A percentile compares a stretch with the other conserved stretches of the same genome.
Conservation (phyloP, 805 yeast genomes). For the Candida stauntonica region DNA sequence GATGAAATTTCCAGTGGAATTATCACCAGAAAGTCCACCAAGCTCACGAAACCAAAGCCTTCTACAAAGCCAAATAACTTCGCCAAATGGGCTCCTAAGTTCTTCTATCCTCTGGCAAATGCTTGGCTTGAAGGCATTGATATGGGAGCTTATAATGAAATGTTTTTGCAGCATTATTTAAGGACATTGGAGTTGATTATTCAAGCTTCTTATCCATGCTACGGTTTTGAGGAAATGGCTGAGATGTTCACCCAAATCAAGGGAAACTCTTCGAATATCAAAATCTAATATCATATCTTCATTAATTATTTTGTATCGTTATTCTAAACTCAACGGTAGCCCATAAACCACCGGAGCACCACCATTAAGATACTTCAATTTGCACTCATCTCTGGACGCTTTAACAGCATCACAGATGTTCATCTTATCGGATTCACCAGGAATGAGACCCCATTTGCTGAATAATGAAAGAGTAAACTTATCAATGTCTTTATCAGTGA, state of each 20-base stretch:
- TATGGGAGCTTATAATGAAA: slow-evolving; percentile 47
- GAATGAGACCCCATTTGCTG: slow-evolving; percentile 59
- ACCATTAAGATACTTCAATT: slow-evolving; percentile 74
- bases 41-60: slow-evolving; percentile 22
- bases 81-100: slow-evolving; percentile 35
- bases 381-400: slow-evolving; percentile 62
- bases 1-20: slow-evolving; percentile 14
- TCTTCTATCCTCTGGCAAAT: slow-evolving; percentile 50
- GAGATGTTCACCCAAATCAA: slow-evolving; percentile 27
- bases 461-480: slow-evolving; percentile 61
- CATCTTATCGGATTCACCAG: slow-evolving; percentile 10
- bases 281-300: slow-evolving; percentile 3
- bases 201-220: slow-evolving; percentile 44
- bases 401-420: slow-evolving; percentile 52
- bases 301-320: slow-evolving; percentile 6
- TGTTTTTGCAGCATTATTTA: slow-evolving; percentile 48
- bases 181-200: slow-evolving; percentile 42
- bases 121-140: slow-evolving; percentile 53
- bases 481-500: slow-evolving; percentile 94
- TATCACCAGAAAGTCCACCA: slow-evolving; percentile 32
- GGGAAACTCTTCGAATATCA: slow-evolving; percentile 11
- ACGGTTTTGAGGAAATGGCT: slow-evolving; percentile 34
- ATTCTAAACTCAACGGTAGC: slow-evolving; percentile 48
- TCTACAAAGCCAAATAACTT: slow-evolving; percentile 28
- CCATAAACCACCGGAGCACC: slow-evolving; percentile 94